These are phyloP conservation scores for Scenedesmus sp. DNA, from an alignment of 163 green algal genomes.

Conservation along the genomic window DNA sequence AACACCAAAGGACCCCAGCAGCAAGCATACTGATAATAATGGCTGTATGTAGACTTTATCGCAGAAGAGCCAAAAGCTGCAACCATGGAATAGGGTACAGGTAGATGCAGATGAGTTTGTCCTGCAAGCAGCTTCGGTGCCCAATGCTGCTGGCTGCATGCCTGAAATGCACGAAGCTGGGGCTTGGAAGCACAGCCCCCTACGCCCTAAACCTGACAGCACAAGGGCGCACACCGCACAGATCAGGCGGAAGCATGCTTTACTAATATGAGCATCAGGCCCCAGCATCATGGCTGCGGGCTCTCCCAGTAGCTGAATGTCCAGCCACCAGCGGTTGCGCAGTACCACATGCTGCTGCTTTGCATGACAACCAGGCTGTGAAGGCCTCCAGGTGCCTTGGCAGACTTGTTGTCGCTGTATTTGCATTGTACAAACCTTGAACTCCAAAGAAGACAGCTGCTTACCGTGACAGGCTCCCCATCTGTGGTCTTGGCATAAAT, in stretches of 20 bases:
- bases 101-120: not conserved
- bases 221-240: not conserved
- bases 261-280: not conserved
- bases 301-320: not conserved
- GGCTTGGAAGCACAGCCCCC: too few species aligned
- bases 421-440: not conserved
- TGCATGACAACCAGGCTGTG: not conserved
- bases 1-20: not conserved
- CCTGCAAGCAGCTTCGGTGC: not conserved
- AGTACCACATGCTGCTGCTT: not conserved
- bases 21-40: not conserved
- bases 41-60: not conserved
- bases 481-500: slow-evolving; percentile 69
- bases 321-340: not conserved
- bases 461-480: slow-evolving; percentile 66
- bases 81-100: not conserved
- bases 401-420: not conserved
- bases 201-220: not conserved
- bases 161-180: not conserved
- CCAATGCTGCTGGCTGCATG: not conserved
- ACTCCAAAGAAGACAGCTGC: not conserved
- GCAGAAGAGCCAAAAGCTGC: not conserved
- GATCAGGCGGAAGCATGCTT: not conserved
- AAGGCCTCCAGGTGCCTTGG: not conserved
- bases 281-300: not conserved